Percentiles rank a stretch among this genome's conserved stretches.
Conservation (phyloP, 2,329 filamentous ascomycete genomes). For the Bipolaris zeicola region DNA sequence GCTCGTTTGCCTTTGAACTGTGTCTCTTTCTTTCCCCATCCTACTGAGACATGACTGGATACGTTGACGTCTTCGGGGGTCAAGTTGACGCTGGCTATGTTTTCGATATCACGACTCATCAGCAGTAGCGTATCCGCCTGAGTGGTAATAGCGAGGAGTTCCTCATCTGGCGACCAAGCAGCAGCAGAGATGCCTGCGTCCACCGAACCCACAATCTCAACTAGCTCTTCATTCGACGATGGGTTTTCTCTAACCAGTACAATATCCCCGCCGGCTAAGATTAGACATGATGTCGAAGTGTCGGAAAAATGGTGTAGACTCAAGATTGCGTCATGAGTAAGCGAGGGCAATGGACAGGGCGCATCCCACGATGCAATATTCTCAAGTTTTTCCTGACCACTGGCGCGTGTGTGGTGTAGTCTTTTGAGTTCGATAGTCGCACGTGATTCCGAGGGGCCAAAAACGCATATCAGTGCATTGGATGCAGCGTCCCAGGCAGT, state of each 20-base stretch:
- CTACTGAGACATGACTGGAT: conserved; percentile 94
- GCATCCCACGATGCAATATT: conserved; percentile 87
- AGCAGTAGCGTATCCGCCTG: conserved; percentile 79
- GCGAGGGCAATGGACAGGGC: conserved; percentile 75
- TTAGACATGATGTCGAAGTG: conserved; percentile 75
- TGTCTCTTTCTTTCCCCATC: conserved; percentile 98
- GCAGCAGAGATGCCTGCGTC: conserved; percentile 90
- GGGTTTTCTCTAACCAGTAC: conserved; percentile 78
- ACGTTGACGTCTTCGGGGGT: conserved; percentile 76
- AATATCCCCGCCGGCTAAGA: conserved; percentile 90
- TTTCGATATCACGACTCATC: conserved; percentile 92
- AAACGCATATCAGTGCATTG: conserved; percentile 79
- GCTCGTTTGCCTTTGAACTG: conserved; percentile 95
- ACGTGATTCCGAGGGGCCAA: conserved; percentile 76
- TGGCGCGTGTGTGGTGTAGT: conserved; percentile 51
- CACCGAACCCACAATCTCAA: conserved; percentile 94
- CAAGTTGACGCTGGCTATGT: conserved; percentile 75
- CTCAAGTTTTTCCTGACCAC: conserved; percentile 47
- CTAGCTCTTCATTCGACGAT: conserved; percentile 70
- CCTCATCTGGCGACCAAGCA: conserved; percentile 93
- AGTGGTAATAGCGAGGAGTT: conserved; percentile 83
- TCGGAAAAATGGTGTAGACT: conserved; percentile 86
- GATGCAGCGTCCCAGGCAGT: conserved; percentile 83
- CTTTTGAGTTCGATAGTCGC: conserved; percentile 75
- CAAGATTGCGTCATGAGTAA: conserved; percentile 75